Evolutionary conservation across 441 rosid genomes (phyloP).

Genomic region (Kokia cookei): DNA sequence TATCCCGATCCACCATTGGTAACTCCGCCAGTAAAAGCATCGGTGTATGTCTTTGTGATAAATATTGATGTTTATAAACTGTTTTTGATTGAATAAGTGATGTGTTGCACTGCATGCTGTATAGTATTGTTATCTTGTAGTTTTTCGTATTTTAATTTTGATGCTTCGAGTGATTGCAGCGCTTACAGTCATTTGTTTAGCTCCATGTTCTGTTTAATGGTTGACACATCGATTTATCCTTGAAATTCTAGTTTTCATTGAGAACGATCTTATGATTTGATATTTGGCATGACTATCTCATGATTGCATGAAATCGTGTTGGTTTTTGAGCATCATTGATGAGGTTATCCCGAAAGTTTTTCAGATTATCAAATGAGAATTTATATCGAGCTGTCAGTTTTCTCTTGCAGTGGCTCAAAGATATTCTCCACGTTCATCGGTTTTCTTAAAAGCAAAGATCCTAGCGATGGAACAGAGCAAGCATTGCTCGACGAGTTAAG

Average conservation of each 20-base stretch:
- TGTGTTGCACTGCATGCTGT: not conserved
- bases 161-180: not conserved
- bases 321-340: not conserved
- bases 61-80: not conserved
- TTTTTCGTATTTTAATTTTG: not conserved
- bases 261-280: not conserved
- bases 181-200: not conserved
- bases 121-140: not conserved
- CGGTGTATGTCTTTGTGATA: slow-evolving; percentile 43
- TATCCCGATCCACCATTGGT: slow-evolving; percentile 74
- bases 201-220: not conserved
- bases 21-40: slow-evolving; percentile 79
- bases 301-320: not conserved
- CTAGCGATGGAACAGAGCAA: slow-evolving; percentile 75
- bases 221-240: not conserved
- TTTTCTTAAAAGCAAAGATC: slow-evolving; percentile 86
- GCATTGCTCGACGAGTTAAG: slow-evolving; percentile 62
- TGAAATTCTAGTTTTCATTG: not conserved
- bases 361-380: not conserved
- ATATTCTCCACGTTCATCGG: slow-evolving; percentile 87
- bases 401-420: slow-evolving; percentile 68
- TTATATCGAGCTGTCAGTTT: slow-evolving; percentile 4
- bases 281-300: not conserved
- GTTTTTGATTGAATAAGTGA: not conserved
- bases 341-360: not conserved